phyloP scores from a whole-genome alignment of 345 rosid genomes.

The Aquilaria yunnanensis region DNA sequence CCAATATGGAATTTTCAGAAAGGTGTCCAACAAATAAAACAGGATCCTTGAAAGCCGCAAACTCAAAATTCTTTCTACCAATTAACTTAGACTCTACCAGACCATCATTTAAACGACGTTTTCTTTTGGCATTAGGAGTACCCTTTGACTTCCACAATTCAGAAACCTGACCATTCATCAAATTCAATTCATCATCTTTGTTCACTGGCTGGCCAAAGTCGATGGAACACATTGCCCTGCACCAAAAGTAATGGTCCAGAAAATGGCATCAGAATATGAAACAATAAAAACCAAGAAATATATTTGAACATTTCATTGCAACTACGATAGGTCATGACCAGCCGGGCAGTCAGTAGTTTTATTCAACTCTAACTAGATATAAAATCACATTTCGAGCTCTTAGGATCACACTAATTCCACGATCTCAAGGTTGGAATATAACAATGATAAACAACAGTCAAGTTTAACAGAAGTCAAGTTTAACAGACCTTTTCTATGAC shows the following conservation, averaged over 20 bases:
- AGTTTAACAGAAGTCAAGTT: too few relatives aligned
- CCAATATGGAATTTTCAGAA: conserved; percentile 62
- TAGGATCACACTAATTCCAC: too few relatives aligned
- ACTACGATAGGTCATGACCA: neutral
- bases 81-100: conserved; percentile 40
- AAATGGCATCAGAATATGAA: conserved; percentile 1
- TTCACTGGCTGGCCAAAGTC: conserved; percentile 78
- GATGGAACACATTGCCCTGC: conserved; percentile 85
- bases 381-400: neutral
- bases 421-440: too few relatives aligned
- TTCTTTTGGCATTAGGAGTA: conserved; percentile 36
- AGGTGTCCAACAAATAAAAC: conserved; percentile 83
- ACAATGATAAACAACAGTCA: too few relatives aligned
- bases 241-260: conserved; percentile 12
- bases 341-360: neutral
- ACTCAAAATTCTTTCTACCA: conserved; percentile 63
- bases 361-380: neutral
- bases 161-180: conserved; percentile 38
- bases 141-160: conserved; percentile 35
- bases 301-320: neutral
- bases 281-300: neutral
- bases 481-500: too few relatives aligned
- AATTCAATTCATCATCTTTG: conserved; percentile 46
- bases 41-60: conserved; percentile 74
- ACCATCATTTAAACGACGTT: conserved; percentile 42